phyloP scores from a whole-genome alignment of 1,139 yeast species.

The Kurtzmaniella quercitrusa region DNA sequence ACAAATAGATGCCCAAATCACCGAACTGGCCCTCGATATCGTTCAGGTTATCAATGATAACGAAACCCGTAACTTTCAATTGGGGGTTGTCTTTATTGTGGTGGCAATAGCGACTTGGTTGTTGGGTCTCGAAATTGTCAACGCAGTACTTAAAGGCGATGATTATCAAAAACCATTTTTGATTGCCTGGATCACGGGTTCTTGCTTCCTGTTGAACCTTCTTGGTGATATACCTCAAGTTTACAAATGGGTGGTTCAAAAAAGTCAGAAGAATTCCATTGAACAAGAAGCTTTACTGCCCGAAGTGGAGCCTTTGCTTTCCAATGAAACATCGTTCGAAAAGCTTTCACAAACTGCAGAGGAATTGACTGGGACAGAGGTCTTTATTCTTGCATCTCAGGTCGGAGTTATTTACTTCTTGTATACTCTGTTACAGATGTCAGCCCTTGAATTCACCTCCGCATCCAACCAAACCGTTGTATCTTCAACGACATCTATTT shows the following conservation, averaged over 20 bases:
- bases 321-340: not conserved
- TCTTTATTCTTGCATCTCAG: slow-evolving; percentile 32
- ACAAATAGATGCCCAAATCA: slow-evolving; percentile 11
- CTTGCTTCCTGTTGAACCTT: slow-evolving; percentile 42
- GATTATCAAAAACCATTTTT: slow-evolving; percentile 47
- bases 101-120: slow-evolving; percentile 47
- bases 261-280: not conserved
- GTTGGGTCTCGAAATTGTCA: slow-evolving; percentile 46
- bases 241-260: not conserved
- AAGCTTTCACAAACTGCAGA: slow-evolving; percentile 7
- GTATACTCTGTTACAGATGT: slow-evolving; percentile 38
- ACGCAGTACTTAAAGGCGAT: slow-evolving; percentile 44
- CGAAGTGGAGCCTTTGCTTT: slow-evolving; percentile 6
- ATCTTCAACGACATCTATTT: slow-evolving; percentile 49
- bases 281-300: not conserved
- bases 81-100: slow-evolving; percentile 40
- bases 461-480: slow-evolving; percentile 53
- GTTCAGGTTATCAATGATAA: slow-evolving; percentile 43
- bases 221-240: slow-evolving; percentile 28
- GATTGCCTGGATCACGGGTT: slow-evolving; percentile 44
- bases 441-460: slow-evolving; percentile 44
- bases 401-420: slow-evolving; percentile 39
- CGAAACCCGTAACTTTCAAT: slow-evolving; percentile 38
- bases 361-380: slow-evolving; percentile 27
- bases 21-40: slow-evolving; percentile 32